Base-by-base conservation (phyloP, 2,329 filamentous ascomycete species). In the Aspergillus texensis region DNA sequence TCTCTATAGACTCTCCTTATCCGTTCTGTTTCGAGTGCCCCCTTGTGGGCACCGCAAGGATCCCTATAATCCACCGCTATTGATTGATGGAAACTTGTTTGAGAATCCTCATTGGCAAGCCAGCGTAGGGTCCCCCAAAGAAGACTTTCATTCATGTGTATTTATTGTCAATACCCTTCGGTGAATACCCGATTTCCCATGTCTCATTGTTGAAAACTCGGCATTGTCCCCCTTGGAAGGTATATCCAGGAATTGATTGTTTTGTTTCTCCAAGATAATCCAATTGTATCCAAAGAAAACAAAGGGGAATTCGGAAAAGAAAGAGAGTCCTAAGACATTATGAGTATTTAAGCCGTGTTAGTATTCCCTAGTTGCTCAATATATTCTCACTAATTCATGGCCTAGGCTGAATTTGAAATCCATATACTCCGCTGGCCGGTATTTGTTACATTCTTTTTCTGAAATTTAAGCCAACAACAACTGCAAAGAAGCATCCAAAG, bases 371-470 rank as follows among this genome's bases (percentile, higher is more conserved):
- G 52, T 55, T 6, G 32, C 32, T 39, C 11, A 9, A 39, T n/a
- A 8, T n/a, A 39, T 10, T 9, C 26, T 26, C n/a, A 19, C 48
- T 52, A 14, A 39, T 36, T 10, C n/a, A 36, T 19, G 52, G 14
- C 21, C 32, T 55, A 55, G 52, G 39, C 32, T 55, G 21, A 8
- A 16, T 26, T 41, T 39, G 32, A 32, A 41, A 14, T 55, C 32
- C 34, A 39, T 28, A 41, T 53, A 63, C 60, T 60, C 63, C 63
- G 60, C 68, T 65, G 66, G 66, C 30, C 65, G 68, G 65, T 62
- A 57, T 62, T n/a, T 66, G 41, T 32, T 32, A 12, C 46, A 36
- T 36, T 60, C 21, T 34, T 59, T 39, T 43, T 58, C n/a, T 56
- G 26, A 57, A 56, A 19, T 34, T 32, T 50, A 10, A 57, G 48